Conservation (phyloP, 352 stramenopile genomes). For the Phytophthora citrophthora region DNA sequence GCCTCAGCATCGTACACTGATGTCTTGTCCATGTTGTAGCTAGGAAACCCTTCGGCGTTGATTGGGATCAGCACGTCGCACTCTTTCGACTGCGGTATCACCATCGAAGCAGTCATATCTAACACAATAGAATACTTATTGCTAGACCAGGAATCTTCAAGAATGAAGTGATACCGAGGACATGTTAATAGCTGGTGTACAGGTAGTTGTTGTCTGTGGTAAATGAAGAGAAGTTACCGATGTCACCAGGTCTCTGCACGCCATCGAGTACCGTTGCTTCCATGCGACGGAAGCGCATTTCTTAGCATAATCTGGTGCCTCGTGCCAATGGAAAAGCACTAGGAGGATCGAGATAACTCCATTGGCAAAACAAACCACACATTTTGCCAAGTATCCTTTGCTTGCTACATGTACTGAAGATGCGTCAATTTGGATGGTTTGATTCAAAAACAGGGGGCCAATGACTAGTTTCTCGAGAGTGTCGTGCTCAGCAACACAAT, state of each 20-base stretch:
- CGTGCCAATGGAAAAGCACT: background rate
- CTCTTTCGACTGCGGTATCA: background rate
- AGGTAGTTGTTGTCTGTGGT: too few species aligned
- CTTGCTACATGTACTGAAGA: background rate
- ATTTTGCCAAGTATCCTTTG: too few species aligned
- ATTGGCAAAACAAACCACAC: background rate
- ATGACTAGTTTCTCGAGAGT: background rate
- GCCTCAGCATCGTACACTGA: background rate
- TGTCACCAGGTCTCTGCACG: background rate
- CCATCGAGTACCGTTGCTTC: background rate
- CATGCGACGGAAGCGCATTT: slow-evolving; percentile 3
- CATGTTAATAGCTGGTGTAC: too few species aligned
- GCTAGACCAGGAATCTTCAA: background rate
- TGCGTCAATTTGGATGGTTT: background rate
- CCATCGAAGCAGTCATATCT: background rate
- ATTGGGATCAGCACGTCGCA: background rate
- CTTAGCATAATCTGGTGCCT: background rate
- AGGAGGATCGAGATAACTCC: background rate
- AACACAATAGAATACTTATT: background rate
- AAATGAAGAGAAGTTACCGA: background rate
- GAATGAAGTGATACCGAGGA: background rate
- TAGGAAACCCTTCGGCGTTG: background rate
- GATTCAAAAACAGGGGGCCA: too few species aligned
- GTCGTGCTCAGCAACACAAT: too few species aligned
- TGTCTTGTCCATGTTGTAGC: background rate